phyloP scores from a whole-genome alignment of 1,139 yeast species.

The Scheffersomyces quercinus region DNA sequence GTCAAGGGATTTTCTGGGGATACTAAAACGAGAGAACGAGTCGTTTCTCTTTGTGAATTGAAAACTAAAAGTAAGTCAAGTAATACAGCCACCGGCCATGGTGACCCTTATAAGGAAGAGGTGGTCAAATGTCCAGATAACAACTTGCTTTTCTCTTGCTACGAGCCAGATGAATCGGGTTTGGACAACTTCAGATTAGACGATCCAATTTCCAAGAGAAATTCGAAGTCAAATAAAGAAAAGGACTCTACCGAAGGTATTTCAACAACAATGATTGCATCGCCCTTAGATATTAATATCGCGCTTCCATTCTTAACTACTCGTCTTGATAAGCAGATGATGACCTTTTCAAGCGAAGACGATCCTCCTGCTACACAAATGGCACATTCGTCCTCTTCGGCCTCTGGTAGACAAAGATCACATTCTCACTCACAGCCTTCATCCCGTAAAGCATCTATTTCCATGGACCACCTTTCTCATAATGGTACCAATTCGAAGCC shows the following conservation, averaged over 20 bases:
- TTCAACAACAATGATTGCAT: conserved; percentile 33
- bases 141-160: conserved; percentile 60
- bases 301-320: conserved; percentile 51
- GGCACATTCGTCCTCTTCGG: not conserved
- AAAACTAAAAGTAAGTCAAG: conserved; percentile 51
- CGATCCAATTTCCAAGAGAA: conserved; percentile 11
- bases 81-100: conserved; percentile 23
- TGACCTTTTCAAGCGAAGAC: conserved; percentile 26
- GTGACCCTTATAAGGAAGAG: conserved; percentile 61
- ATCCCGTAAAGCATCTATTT: conserved; percentile 19
- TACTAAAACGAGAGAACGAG: conserved; percentile 49
- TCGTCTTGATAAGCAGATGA: conserved; percentile 31
- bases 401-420: not conserved
- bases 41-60: conserved; percentile 60
- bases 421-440: conserved; percentile 13
- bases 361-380: conserved; percentile 10
- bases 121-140: conserved; percentile 60
- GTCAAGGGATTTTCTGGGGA: conserved; percentile 20
- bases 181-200: conserved; percentile 9
- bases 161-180: conserved; percentile 29
- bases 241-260: conserved; percentile 8
- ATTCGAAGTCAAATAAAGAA: conserved; percentile 9
- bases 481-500: not conserved
- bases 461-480: conserved; percentile 2
- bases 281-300: conserved; percentile 47